Evolutionary conservation across 257 asterid species (phyloP).

Genomic region (Gentiana macrophylla): DNA sequence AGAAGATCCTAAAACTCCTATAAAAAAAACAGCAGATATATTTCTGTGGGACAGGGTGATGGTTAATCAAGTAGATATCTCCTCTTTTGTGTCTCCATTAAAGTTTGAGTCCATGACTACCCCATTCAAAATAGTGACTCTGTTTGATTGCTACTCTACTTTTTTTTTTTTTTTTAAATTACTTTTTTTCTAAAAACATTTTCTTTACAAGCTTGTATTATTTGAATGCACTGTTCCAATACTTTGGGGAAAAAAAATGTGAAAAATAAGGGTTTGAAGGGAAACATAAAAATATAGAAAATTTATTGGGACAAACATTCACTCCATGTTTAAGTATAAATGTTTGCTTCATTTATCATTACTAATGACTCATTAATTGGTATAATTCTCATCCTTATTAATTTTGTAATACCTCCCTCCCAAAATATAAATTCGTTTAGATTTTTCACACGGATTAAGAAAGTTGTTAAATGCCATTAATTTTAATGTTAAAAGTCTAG

Average conservation of each 20-base stretch:
- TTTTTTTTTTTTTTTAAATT: slow-evolving; percentile 9
- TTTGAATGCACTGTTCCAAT: slow-evolving; percentile 20
- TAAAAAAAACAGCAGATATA: slow-evolving; percentile 3
- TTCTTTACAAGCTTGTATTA: slow-evolving; percentile 11
- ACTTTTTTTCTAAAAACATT: neutral
- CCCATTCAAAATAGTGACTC: slow-evolving; percentile 31
- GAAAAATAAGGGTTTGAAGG: slow-evolving; percentile 16
- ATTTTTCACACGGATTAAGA: too few relatives aligned
- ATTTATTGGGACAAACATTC: too few relatives aligned
- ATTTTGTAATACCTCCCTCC: too few relatives aligned
- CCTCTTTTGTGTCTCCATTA: slow-evolving; percentile 32
- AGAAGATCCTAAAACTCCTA: neutral
- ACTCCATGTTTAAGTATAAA: too few relatives aligned
- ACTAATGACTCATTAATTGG: too few relatives aligned
- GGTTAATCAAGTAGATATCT: neutral
- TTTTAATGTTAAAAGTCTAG: too few relatives aligned
- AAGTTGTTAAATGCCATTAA: too few relatives aligned
- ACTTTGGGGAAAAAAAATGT: slow-evolving; percentile 18
- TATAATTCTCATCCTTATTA: too few relatives aligned
- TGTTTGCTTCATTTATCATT: too few relatives aligned
- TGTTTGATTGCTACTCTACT: slow-evolving; percentile 28
- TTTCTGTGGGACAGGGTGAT: neutral
- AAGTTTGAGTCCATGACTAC: slow-evolving; percentile 34
- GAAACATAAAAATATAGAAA: too few relatives aligned
- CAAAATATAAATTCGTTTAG: too few relatives aligned